These are phyloP conservation scores for Syzygium grande DNA, from an alignment of 345 rosid species.

Conservation along the genomic window DNA sequence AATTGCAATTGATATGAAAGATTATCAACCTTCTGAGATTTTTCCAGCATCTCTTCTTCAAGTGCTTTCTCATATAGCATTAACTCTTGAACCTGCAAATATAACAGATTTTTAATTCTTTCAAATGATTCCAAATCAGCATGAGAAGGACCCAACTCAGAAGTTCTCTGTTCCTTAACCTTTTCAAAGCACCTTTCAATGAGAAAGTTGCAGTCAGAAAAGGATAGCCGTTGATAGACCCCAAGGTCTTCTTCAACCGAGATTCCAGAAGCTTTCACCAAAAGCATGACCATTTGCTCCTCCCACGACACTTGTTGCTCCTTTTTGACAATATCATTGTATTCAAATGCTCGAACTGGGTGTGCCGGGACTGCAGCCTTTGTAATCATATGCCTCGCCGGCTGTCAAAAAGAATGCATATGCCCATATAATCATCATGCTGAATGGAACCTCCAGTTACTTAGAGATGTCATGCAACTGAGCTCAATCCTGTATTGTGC, in stretches of 20 bases:
- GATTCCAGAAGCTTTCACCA: slow-evolving; percentile 55
- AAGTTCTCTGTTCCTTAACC: slow-evolving; percentile 38
- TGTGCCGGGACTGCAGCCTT: slow-evolving; percentile 62
- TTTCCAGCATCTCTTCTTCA: slow-evolving; percentile 48
- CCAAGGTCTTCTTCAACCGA: slow-evolving; percentile 22
- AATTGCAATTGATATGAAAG: slow-evolving; percentile 33
- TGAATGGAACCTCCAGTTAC: slow-evolving; percentile 74
- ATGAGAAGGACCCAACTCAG: slow-evolving; percentile 15
- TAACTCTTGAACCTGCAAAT: slow-evolving; percentile 52
- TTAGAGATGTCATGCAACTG: not conserved
- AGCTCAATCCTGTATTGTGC: not conserved
- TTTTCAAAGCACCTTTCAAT: slow-evolving; percentile 46
- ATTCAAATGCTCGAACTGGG: slow-evolving; percentile 50
- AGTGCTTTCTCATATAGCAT: slow-evolving; percentile 47
- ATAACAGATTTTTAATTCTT: slow-evolving; percentile 58
- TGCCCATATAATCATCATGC: slow-evolving; percentile 66
- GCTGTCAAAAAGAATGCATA: slow-evolving; percentile 86
- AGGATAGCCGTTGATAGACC: not conserved
- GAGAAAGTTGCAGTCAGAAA: slow-evolving; percentile 29
- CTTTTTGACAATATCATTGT: slow-evolving; percentile 35
- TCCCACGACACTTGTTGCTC: slow-evolving; percentile 31
- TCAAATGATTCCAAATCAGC: slow-evolving; percentile 34
- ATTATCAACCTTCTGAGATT: slow-evolving; percentile 28
- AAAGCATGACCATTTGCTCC: slow-evolving; percentile 41
- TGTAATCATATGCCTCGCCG: slow-evolving; percentile 81